Conservation (phyloP, 116 monocot species). For the Cymodocea nodosa region DNA sequence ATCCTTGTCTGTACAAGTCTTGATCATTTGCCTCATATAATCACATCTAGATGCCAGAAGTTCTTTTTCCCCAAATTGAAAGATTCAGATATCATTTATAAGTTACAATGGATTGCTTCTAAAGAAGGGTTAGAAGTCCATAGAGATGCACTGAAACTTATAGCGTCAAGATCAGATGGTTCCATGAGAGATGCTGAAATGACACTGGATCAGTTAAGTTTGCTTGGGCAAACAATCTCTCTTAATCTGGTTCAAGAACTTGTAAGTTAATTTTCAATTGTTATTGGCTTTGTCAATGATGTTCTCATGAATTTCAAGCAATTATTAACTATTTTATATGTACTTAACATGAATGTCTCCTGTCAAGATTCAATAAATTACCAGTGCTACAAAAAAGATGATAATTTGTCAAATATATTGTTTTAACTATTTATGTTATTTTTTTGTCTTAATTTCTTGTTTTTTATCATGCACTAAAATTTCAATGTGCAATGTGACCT, state of each 20-base stretch:
- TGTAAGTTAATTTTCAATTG: slow-evolving; percentile 36
- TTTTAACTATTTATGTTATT: too few relatives aligned
- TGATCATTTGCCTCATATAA: slow-evolving; percentile 46
- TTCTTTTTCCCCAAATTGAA: slow-evolving; percentile 71
- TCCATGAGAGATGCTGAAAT: slow-evolving; percentile 94
- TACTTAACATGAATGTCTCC: too few relatives aligned
- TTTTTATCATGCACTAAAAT: too few relatives aligned
- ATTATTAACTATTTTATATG: too few relatives aligned
- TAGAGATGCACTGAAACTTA: slow-evolving; percentile 68
- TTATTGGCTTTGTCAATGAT: not conserved
- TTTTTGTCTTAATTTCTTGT: too few relatives aligned
- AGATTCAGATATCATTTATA: slow-evolving; percentile 40
- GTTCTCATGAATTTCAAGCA: not conserved
- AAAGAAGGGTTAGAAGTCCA: slow-evolving; percentile 64
- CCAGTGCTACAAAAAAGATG: too few relatives aligned
- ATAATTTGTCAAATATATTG: not conserved
- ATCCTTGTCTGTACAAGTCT: slow-evolving; percentile 32
- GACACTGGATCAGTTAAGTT: slow-evolving; percentile 90
- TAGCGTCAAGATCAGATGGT: slow-evolving; percentile 85
- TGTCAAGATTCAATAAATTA: too few relatives aligned
- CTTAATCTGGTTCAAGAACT: slow-evolving; percentile 87
- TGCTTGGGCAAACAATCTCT: slow-evolving; percentile 82
- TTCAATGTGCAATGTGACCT: too few relatives aligned
- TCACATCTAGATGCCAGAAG: slow-evolving; percentile 78
- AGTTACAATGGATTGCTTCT: slow-evolving; percentile 33